A percentile compares a stretch with the other conserved stretches of the same genome.
Conservation (phyloP, 192 early-diverging fungal species). For the Entomortierella beljakovae region DNA sequence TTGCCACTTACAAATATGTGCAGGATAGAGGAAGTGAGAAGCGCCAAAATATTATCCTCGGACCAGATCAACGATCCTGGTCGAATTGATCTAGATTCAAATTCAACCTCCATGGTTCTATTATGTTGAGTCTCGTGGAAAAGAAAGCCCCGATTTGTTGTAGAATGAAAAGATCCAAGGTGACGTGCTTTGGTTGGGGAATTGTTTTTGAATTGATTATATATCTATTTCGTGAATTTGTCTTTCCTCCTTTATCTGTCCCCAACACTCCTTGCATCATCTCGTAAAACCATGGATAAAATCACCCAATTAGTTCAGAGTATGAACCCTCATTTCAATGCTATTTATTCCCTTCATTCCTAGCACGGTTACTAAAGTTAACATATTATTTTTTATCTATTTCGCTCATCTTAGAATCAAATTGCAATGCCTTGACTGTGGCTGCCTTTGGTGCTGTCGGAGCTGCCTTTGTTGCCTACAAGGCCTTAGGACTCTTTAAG, state of each 20-base stretch:
- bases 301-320: slow-evolving; percentile 48
- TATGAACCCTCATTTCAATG: neutral
- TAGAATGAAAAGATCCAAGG: neutral
- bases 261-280: neutral
- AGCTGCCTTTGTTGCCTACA: slow-evolving; percentile 38
- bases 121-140: neutral
- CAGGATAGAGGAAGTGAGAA: slow-evolving; percentile 29
- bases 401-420: slow-evolving; percentile 24
- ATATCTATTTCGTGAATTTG: too few relatives aligned
- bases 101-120: slow-evolving; percentile 32
- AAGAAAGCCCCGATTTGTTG: too few relatives aligned
- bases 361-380: neutral
- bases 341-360: neutral
- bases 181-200: neutral
- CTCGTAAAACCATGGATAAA: slow-evolving; percentile 32
- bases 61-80: slow-evolving; percentile 51
- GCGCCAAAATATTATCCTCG: slow-evolving; percentile 43
- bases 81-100: slow-evolving; percentile 29
- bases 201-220: too few relatives aligned
- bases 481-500: slow-evolving; percentile 55
- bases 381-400: neutral
- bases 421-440: slow-evolving; percentile 35
- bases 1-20: slow-evolving; percentile 33
- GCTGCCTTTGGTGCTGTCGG: slow-evolving; percentile 55
- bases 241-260: slow-evolving; percentile 5